Evolutionary conservation across 2,329 filamentous ascomycete species (phyloP).

Genomic region (Fusarium sp.): DNA sequence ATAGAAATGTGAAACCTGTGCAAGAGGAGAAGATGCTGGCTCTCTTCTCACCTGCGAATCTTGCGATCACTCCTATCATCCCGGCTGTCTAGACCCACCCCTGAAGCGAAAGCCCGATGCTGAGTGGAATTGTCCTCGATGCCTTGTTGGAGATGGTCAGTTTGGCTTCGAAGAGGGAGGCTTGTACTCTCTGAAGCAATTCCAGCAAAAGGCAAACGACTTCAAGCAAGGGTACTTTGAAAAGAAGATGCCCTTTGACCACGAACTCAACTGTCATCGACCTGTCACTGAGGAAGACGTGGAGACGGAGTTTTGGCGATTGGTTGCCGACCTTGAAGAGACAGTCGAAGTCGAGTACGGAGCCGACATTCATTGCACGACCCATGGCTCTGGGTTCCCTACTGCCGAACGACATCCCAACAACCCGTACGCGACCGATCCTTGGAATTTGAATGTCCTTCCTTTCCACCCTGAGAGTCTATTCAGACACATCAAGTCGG

Average conservation of each 20-base stretch:
- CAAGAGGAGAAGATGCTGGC: slow-evolving; percentile 74
- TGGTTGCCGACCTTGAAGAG: slow-evolving; percentile 92
- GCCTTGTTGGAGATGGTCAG: slow-evolving; percentile 92
- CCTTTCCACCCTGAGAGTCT: slow-evolving; percentile 90
- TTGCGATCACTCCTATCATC: slow-evolving; percentile 88
- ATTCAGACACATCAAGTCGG: slow-evolving; percentile 96
- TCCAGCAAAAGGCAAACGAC: slow-evolving; percentile 92
- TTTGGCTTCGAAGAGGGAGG: slow-evolving; percentile 98
- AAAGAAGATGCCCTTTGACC: slow-evolving; percentile 86
- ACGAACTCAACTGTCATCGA: slow-evolving; percentile 78
- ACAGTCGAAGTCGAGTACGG: slow-evolving; percentile 98
- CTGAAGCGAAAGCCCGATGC: slow-evolving; percentile 77
- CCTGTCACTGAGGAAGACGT: slow-evolving; percentile 94
- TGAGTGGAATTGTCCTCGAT: slow-evolving; percentile 96
- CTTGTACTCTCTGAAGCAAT: slow-evolving; percentile 92
- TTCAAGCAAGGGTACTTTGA: slow-evolving; percentile 97
- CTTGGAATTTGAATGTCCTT: slow-evolving; percentile 94
- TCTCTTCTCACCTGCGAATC: slow-evolving; percentile 85
- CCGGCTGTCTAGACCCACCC: slow-evolving; percentile 86
- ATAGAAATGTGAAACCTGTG: slow-evolving; percentile 83
- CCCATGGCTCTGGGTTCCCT: slow-evolving; percentile 95
- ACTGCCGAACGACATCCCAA: slow-evolving; percentile 90
- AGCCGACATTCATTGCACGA: slow-evolving; percentile 97
- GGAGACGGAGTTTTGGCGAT: slow-evolving; percentile 94
- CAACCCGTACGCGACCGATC: slow-evolving; percentile 85